A percentile compares a stretch with the other conserved stretches of the same genome.
Conservation (phyloP, 2,329 filamentous ascomycete genomes). For the Aspergillus ochraceus region DNA sequence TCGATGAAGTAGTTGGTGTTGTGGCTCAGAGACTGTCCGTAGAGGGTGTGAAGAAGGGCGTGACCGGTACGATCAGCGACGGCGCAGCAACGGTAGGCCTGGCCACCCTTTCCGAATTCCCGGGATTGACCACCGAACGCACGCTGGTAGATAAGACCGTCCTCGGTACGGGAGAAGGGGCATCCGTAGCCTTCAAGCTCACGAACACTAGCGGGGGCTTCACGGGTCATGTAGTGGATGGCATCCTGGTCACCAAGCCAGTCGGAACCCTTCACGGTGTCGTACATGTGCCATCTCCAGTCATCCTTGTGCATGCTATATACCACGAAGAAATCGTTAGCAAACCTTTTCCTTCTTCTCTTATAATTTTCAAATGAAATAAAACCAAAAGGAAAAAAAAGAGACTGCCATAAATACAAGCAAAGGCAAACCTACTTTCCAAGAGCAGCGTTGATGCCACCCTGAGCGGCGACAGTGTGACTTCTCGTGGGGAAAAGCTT, state of each 20-base stretch:
- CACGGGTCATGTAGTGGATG: constrained; percentile 97
- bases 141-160: constrained; percentile 97
- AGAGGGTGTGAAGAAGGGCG: constrained; percentile 95
- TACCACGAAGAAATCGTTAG: constrained; percentile 14
- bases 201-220: constrained; percentile 86
- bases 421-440: constrained; percentile 39
- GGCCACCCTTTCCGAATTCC: constrained; percentile 92
- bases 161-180: constrained; percentile 88
- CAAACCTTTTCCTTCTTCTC: too few relatives aligned
- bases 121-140: constrained; percentile 97
- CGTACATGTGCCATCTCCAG: constrained; percentile 99
- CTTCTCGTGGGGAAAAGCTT: constrained; percentile 65
- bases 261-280: constrained; percentile 96
- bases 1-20: constrained; percentile 99
- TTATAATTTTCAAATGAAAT: too few relatives aligned
- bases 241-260: constrained; percentile 97
- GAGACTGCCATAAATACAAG: not conserved
- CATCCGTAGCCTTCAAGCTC: constrained; percentile 98
- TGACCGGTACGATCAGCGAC: constrained; percentile 96
- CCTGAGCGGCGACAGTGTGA: constrained; percentile 67
- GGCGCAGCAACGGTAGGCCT: constrained; percentile 96
- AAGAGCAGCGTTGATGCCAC: constrained; percentile 57
- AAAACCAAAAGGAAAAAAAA: too few relatives aligned
- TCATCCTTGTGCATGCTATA: constrained; percentile 95
- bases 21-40: constrained; percentile 93